Conservation (phyloP, 2,329 filamentous ascomycete genomes). For the Aureobasidium melanogenum region DNA sequence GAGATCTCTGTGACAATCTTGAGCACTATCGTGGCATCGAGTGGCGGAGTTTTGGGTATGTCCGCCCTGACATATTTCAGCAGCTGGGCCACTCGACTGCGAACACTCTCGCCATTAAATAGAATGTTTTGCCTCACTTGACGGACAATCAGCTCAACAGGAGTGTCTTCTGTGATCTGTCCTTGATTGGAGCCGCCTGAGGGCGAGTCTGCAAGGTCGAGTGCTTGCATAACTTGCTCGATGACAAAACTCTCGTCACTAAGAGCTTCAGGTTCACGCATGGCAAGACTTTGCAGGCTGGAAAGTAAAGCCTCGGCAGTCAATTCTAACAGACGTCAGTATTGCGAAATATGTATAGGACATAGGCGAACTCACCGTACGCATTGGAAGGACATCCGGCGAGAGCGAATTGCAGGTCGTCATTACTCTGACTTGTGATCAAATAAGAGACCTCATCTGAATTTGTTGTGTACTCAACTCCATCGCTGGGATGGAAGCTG, state of each 20-base stretch:
- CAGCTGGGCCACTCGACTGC: slow-evolving; percentile 4
- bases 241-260: neutral
- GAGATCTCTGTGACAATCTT: slow-evolving; percentile 16
- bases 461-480: slow-evolving; percentile 46
- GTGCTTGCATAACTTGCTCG: neutral
- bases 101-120: neutral
- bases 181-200: neutral
- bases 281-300: slow-evolving; percentile 17
- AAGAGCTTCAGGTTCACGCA: neutral
- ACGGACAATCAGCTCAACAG: neutral
- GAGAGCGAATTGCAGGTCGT: neutral
- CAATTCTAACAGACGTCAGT: slow-evolving; percentile 15
- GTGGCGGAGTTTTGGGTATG: neutral
- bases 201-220: neutral
- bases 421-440: slow-evolving; percentile 12
- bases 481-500: slow-evolving; percentile 47
- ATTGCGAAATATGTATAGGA: neutral
- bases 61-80: slow-evolving; percentile 4
- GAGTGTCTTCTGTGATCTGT: slow-evolving; percentile 7
- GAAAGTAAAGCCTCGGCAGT: slow-evolving; percentile 27
- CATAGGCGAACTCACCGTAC: slow-evolving; percentile 10
- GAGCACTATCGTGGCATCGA: slow-evolving; percentile 12
- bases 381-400: slow-evolving; percentile 8
- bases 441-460: slow-evolving; percentile 30
- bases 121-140: slow-evolving; percentile 10